Evolutionary conservation across 805 yeast genomes (phyloP).

Genomic region (Saccharomyces kudriavzevii): DNA sequence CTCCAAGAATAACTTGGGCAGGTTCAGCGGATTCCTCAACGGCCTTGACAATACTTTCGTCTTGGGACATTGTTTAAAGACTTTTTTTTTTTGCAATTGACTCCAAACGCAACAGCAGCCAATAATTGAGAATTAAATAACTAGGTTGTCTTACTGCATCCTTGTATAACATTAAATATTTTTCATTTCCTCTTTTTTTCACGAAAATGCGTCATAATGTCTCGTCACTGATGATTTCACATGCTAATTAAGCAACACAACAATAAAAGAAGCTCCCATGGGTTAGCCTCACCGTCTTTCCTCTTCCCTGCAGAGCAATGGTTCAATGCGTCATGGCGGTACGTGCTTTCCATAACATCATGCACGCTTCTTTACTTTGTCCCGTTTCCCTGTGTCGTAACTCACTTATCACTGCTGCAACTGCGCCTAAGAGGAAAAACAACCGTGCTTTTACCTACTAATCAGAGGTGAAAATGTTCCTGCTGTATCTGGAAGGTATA

Average conservation of each 20-base stretch:
- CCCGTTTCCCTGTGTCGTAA: not conserved
- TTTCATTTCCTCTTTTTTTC: not conserved
- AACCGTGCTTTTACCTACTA: too few species aligned
- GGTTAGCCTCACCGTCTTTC: not conserved
- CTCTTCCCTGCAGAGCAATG: not conserved
- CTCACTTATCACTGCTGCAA: not conserved
- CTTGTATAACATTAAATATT: not conserved
- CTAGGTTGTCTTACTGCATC: not conserved
- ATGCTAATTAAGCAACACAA: not conserved
- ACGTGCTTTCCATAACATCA: not conserved
- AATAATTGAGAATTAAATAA: not conserved
- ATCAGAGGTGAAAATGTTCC: not conserved
- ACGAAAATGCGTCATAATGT: not conserved
- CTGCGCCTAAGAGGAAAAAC: not conserved
- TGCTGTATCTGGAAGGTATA: not conserved
- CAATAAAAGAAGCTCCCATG: not conserved
- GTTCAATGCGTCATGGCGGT: not conserved
- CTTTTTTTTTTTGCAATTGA: not conserved
- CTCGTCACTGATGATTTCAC: not conserved
- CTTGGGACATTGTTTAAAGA: not conserved
- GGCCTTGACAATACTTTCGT: not conserved
- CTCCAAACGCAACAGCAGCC: not conserved
- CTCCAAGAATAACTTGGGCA: slow-evolving; percentile 38
- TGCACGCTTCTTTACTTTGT: not conserved
- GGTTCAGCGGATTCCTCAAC: slow-evolving; percentile 10